Evolutionary conservation across 2,329 filamentous ascomycete species (phyloP).

Genomic region (Teratosphaeriaceae sp.): DNA sequence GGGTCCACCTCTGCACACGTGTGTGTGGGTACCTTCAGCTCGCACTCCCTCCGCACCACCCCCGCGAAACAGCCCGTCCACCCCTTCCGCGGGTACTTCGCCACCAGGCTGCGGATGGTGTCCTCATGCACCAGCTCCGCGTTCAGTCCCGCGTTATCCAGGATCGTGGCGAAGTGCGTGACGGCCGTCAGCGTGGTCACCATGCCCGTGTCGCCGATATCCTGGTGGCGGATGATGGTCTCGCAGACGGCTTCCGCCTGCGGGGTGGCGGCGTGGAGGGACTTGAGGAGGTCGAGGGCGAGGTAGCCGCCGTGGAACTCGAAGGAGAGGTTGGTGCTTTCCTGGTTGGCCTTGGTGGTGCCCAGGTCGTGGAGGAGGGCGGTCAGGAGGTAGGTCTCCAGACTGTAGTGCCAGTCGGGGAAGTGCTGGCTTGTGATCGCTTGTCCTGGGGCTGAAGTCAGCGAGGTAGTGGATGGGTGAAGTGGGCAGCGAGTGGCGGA

Average conservation of each 20-base stretch:
- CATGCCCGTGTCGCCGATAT: conserved; percentile 52
- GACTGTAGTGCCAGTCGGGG: conserved; percentile 37
- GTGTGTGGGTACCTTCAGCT: too few species aligned
- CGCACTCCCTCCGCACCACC: conserved; percentile 8
- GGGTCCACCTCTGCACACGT: too few species aligned
- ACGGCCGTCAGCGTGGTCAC: conserved; percentile 9
- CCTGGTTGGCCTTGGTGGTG: conserved; percentile 52
- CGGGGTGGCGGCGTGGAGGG: conserved; percentile 40
- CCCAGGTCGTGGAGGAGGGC: conserved; percentile 70
- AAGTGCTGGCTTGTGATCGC: conserved; percentile 43
- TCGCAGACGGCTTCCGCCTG: conserved; percentile 65
- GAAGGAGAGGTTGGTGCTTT: conserved; percentile 58
- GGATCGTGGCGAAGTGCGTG: conserved; percentile 8
- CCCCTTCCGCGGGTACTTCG: conserved; percentile 3
- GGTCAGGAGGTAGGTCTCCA: conserved; percentile 50
- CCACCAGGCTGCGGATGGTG: conserved; percentile 7
- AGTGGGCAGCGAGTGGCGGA: conserved; percentile 17
- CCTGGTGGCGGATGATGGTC: conserved; percentile 65
- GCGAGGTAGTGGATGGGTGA: not conserved
- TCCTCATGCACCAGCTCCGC: conserved; percentile 6
- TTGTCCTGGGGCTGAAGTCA: conserved; percentile 23
- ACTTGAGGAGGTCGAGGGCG: conserved; percentile 50
- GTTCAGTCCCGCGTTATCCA: conserved; percentile 9
- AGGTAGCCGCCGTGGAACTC: conserved; percentile 62
- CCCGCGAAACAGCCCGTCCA: conserved; percentile 10